Base-by-base conservation (phyloP, 495 filamentous ascomycete genomes). In the Penicillium maclennaniae region DNA sequence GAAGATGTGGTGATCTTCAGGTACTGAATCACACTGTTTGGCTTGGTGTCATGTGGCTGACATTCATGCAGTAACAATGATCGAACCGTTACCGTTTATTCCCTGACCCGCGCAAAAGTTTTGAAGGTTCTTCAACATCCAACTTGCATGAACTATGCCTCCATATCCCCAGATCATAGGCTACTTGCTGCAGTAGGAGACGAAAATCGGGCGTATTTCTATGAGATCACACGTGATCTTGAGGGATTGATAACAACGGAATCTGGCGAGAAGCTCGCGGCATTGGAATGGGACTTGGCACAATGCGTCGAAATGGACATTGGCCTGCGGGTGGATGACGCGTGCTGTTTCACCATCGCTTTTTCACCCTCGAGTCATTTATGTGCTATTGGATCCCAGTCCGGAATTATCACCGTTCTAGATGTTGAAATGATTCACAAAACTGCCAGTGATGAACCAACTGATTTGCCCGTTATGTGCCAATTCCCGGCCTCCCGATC, bases 131-230 rank as follows among this genome's bases (percentile, higher is more conserved):
- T 96, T 19, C 74, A 81, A 6, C 88, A 92, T 53, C 83, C 87
- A 37, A 84, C 87, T 56, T 84, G 81, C 49, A 92, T 96, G 72
- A 98, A 98, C 67, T 91, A 93, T 67, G 88, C 91, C 6, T 83
- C 91, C 17, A 84, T 98, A 40, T 96, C 92, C 25, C 93, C 93
- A 0, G 88, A 97, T 58, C 92, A 91, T 0, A 78, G 75, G 38
- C 69, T 95, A 16, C 79, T 97, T 6, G 76, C 91, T 4, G 88
- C 90, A 9, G 87, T 97, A 37, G 89, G 92, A 20, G 95, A 98
- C 59, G 83, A 89, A 60, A 83, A 86, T 4, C 85, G 79, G 52
- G 85, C 89, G 2, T 96, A 93, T 66, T 85, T 97, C 51, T 92
- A 93, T 65, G 69, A 82, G 57, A 67, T 71, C 39, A 59, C 55